Base-by-base conservation (phyloP, 108 stramenopile genomes). In the Nitzschia sp. region DNA sequence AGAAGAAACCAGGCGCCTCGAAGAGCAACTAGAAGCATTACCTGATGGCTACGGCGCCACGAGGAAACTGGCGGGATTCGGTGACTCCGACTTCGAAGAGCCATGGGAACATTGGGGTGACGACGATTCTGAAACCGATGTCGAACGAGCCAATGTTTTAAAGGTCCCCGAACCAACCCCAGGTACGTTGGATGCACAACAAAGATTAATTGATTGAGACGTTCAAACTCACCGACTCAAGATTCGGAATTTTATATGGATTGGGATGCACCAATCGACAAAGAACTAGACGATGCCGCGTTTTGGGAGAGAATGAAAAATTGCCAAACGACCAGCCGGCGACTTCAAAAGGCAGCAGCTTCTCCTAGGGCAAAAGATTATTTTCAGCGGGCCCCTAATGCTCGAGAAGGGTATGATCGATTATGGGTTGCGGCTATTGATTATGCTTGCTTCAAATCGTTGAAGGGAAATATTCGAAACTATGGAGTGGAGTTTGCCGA, bases 401-500 rank as follows among this genome's bases (percentile, higher is more conserved):
- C 70, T 29, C 58, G 66, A 9, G 85, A 91, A 79, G 90, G 94
- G 57, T 95, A 72, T 75, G 87, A 92, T 66, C 62, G 63, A 9
- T 82, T 91, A 75, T 89, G 91, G 89, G 91, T 93, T 3, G 46
- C 77, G 25, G 91, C 94, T 2, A 79, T 95, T 57, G 91, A 93
- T 56, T 78, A 80, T 66, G 85, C 81, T 0, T 90, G 85, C 60
- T 78, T 88, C 29, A 75, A 74, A 31, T 89, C 83, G 34, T 66
- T 95, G 18, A 45, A 64, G 59, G 91, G 94, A 2, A 70, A 76
- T n/a, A 86, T 92, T 66, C 64, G 83, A 11, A 80, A 92, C 56
- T 95, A 90, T 51, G 94, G 94, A 4, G 78, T 92, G 2, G 83
- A 95, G 51, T 90, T 93, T 70, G 87, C 88, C 0, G 88, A 86